Conservation (phyloP, 352 stramenopile species). For the Phytophthora pistaciae region DNA sequence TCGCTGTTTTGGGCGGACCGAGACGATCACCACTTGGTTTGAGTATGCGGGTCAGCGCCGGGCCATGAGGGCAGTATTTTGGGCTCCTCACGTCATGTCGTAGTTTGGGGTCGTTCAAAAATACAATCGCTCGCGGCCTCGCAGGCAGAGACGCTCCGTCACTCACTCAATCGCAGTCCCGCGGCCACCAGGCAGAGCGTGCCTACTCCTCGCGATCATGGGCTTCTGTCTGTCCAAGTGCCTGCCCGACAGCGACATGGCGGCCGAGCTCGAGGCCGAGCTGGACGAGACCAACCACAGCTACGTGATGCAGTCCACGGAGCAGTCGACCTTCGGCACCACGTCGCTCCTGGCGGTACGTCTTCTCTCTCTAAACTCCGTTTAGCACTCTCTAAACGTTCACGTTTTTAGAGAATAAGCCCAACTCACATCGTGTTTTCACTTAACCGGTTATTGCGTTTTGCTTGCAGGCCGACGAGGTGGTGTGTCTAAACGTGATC, state of each 20-base stretch:
- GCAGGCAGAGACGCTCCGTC: conserved; percentile 31
- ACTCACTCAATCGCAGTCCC: conserved; percentile 22
- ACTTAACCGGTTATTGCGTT: not conserved
- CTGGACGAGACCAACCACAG: conserved; percentile 76
- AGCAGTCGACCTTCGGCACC: conserved; percentile 70
- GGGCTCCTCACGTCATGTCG: not conserved
- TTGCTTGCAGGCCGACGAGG: conserved; percentile 74
- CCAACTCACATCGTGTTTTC: not conserved
- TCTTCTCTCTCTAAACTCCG: not conserved
- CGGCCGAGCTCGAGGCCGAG: conserved; percentile 83
- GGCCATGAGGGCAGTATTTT: not conserved
- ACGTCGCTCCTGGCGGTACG: conserved; percentile 81
- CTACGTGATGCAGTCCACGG: conserved; percentile 53
- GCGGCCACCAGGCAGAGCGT: conserved; percentile 13
- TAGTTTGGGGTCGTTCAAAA: conserved; percentile 24
- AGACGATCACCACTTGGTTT: not conserved
- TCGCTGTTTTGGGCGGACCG: conserved; percentile 13
- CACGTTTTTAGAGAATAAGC: not conserved
- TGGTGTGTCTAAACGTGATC: conserved; percentile 82
- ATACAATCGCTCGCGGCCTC: conserved; percentile 27
- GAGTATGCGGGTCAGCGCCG: conserved; percentile 2
- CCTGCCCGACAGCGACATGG: conserved; percentile 86
- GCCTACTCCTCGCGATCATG: conserved; percentile 49
- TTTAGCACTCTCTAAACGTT: not conserved
- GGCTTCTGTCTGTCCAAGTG: conserved; percentile 89